A percentile compares a stretch with the other conserved stretches of the same genome.
phyloP scores from a whole-genome alignment of 2,329 filamentous ascomycete species.

The Cordyceps tenuipes region DNA sequence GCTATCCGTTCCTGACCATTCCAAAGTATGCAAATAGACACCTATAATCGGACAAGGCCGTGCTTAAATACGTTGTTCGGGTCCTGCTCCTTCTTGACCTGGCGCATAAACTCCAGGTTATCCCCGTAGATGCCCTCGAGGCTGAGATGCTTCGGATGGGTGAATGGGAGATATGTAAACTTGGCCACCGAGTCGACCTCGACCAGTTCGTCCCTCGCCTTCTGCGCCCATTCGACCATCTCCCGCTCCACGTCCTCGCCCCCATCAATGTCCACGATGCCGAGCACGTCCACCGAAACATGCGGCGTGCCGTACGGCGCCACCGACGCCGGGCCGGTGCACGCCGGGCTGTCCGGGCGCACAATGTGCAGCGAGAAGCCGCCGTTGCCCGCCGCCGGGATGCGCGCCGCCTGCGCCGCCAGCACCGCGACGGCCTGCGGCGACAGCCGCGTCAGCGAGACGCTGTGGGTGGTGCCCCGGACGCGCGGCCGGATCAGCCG shows the following conservation, averaged over 20 bases:
- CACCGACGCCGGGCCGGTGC: constrained; percentile 17
- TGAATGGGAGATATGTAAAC: constrained; percentile 25
- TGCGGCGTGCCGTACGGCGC: constrained; percentile 24
- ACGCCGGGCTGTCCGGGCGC: constrained; percentile 5
- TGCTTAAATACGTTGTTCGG: constrained; percentile 27
- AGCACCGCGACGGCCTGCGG: constrained; percentile 20
- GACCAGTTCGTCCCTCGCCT: constrained; percentile 16
- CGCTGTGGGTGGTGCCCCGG: constrained; percentile 16
- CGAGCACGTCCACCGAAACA: constrained; percentile 28
- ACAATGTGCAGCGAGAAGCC: constrained; percentile 8
- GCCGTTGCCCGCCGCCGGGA: constrained; percentile 19
- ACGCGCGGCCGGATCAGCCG: constrained; percentile 18
- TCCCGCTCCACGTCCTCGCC: constrained; percentile 18
- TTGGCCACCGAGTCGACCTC: constrained; percentile 20
- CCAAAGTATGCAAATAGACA: neutral
- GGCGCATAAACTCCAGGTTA: constrained; percentile 20
- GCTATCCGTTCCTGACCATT: too few species aligned
- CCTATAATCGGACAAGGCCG: neutral
- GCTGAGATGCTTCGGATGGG: constrained; percentile 18
- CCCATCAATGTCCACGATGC: constrained; percentile 14
- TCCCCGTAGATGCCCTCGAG: constrained; percentile 23
- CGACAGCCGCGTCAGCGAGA: constrained; percentile 19
- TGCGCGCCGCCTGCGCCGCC: constrained; percentile 16
- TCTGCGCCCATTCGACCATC: constrained; percentile 19
- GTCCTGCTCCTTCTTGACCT: constrained; percentile 25